Percentiles rank a stretch among this genome's conserved stretches.
These are phyloP conservation scores for Filosporella fistucella DNA, from an alignment of 495 filamentous ascomycete species.

Conservation along the genomic window DNA sequence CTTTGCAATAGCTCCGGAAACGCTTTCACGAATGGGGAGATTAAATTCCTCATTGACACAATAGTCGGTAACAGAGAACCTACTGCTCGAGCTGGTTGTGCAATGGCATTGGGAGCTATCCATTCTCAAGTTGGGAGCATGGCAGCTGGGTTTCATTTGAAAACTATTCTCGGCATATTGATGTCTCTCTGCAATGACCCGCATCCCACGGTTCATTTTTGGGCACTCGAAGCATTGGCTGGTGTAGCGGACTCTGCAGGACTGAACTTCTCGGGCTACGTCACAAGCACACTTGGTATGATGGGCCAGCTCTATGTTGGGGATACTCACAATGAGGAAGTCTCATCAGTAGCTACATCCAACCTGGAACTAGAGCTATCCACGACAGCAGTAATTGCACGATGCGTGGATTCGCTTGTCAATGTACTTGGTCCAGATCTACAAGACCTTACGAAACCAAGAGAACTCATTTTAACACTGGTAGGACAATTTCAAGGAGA, in stretches of 20 bases:
- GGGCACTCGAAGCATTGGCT: slow-evolving; percentile 85
- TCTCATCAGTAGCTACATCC: slow-evolving; percentile 71
- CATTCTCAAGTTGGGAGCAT: slow-evolving; percentile 95
- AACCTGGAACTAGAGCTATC: slow-evolving; percentile 82
- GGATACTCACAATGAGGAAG: slow-evolving; percentile 86
- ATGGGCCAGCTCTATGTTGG: slow-evolving; percentile 85
- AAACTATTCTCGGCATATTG: slow-evolving; percentile 89
- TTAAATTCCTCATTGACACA: slow-evolving; percentile 88
- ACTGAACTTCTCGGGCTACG: slow-evolving; percentile 83
- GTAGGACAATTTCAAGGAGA: slow-evolving; percentile 81
- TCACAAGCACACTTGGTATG: slow-evolving; percentile 87
- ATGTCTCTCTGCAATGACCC: slow-evolving; percentile 95
- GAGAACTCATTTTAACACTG: slow-evolving; percentile 85
- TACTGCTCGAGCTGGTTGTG: slow-evolving; percentile 88
- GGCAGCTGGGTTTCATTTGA: slow-evolving; percentile 95
- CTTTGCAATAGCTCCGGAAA: slow-evolving; percentile 89
- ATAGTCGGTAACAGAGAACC: slow-evolving; percentile 93
- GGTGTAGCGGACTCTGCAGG: slow-evolving; percentile 90
- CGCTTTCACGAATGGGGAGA: slow-evolving; percentile 77
- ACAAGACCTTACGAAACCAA: slow-evolving; percentile 86
- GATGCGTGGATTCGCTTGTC: slow-evolving; percentile 90
- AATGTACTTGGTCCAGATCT: slow-evolving; percentile 95
- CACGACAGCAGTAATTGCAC: slow-evolving; percentile 74
- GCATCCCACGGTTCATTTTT: slow-evolving; percentile 94
- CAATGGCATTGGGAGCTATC: slow-evolving; percentile 87